A percentile compares a stretch with the other conserved stretches of the same genome.
Evolutionary conservation across 345 rosid species (phyloP).

Genomic region (Eucalyptus victrix): DNA sequence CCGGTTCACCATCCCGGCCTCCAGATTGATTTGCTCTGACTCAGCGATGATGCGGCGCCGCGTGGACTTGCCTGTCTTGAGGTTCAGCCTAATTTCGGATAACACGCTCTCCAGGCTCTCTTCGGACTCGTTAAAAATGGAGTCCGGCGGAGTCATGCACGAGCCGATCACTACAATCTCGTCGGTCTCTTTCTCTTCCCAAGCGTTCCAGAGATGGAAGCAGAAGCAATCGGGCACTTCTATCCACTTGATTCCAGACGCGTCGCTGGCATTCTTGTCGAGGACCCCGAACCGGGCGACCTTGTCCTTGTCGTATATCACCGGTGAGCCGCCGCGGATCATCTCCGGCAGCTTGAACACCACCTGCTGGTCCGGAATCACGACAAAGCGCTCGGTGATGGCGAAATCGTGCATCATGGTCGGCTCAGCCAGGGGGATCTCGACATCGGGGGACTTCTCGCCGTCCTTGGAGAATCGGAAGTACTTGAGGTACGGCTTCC

Average conservation of each 20-base stretch:
- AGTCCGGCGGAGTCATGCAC: slow-evolving; percentile 98
- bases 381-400: slow-evolving; percentile 70
- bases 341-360: slow-evolving; percentile 82
- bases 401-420: slow-evolving; percentile 98
- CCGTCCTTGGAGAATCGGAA: slow-evolving; percentile 60
- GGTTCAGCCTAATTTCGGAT: slow-evolving; percentile 76
- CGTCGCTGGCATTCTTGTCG: slow-evolving; percentile 31
- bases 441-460: slow-evolving; percentile 64
- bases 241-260: slow-evolving; percentile 61
- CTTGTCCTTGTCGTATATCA: slow-evolving; percentile 68
- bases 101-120: slow-evolving; percentile 66
- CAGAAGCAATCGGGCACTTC: slow-evolving; percentile 81
- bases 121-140: slow-evolving; percentile 87
- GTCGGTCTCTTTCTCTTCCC: slow-evolving; percentile 80
- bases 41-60: slow-evolving; percentile 50
- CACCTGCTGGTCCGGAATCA: slow-evolving; percentile 90
- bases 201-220: slow-evolving; percentile 94
- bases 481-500: slow-evolving; percentile 75
- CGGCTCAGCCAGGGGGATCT: slow-evolving; percentile 53
- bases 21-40: slow-evolving; percentile 61
- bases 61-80: slow-evolving; percentile 70
- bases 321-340: slow-evolving; percentile 86
- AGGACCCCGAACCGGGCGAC: slow-evolving; percentile 68
- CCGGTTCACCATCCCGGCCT: slow-evolving; percentile 96
- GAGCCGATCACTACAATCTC: slow-evolving; percentile 92